Evolutionary conservation across 2,329 filamentous ascomycete genomes (phyloP).

Genomic region (Chalaropsis ovoidea): DNA sequence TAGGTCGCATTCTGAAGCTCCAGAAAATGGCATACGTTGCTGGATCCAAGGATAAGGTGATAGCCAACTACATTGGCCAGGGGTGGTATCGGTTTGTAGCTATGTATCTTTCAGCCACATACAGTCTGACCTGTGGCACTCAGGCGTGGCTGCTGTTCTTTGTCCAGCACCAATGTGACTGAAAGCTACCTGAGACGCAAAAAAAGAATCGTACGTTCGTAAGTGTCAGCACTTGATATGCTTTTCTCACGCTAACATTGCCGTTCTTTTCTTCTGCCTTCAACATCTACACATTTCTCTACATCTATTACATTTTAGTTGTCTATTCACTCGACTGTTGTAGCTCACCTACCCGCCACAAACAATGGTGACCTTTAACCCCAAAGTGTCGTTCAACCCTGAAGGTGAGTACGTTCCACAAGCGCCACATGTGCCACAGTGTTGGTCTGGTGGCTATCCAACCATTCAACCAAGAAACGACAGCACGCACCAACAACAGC

Average conservation of each 20-base stretch:
- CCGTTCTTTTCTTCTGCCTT: neutral
- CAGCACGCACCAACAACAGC: neutral
- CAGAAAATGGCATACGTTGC: slow-evolving; percentile 30
- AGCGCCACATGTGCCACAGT: slow-evolving; percentile 1
- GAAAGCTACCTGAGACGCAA: neutral
- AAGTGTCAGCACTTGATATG: slow-evolving; percentile 11
- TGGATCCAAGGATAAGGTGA: slow-evolving; percentile 26
- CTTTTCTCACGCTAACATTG: neutral
- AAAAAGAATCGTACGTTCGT: neutral
- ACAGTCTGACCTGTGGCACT: neutral
- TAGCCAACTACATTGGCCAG: neutral
- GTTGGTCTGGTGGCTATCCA: neutral
- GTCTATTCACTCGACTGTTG: neutral
- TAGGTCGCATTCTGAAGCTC: slow-evolving; percentile 19
- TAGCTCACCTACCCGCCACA: neutral
- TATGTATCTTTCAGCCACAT: neutral
- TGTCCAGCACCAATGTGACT: neutral
- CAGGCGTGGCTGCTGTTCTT: neutral
- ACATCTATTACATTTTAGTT: neutral
- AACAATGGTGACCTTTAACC: neutral
- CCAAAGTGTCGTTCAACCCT: neutral
- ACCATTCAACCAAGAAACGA: neutral
- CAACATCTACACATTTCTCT: neutral
- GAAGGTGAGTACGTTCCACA: slow-evolving; percentile 10
- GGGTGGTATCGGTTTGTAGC: neutral